These are phyloP conservation scores for Przewalskia tangutica DNA, from an alignment of 257 asterid genomes.

Conservation along the genomic window DNA sequence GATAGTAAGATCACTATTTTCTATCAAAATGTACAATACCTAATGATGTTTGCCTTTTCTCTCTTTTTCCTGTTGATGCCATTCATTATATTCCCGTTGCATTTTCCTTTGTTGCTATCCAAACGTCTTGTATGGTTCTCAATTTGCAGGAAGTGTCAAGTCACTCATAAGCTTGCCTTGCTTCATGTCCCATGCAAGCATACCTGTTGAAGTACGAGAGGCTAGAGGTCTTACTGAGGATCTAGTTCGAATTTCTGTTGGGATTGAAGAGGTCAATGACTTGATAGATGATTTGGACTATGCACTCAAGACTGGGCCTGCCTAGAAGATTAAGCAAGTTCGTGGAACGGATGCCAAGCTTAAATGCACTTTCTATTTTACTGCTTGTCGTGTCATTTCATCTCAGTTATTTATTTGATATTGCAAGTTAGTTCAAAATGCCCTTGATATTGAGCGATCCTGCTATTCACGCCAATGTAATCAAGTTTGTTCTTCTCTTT, in stretches of 20 bases:
- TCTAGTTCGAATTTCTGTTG: constrained; percentile 71
- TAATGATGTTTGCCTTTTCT: background rate
- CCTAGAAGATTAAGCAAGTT: constrained; percentile 5
- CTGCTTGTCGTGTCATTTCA: background rate
- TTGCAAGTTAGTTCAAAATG: background rate
- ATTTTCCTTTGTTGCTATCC: background rate
- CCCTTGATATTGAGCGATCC: background rate
- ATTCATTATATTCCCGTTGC: background rate
- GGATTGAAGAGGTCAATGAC: constrained; percentile 69
- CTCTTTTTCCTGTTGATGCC: background rate
- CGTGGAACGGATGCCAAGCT: background rate
- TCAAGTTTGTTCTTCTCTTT: background rate
- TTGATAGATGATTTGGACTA: constrained; percentile 64
- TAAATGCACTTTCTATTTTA: background rate
- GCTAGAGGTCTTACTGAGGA: constrained; percentile 69
- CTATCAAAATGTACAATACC: background rate
- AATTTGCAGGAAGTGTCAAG: constrained; percentile 57
- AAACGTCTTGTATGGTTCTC: background rate
- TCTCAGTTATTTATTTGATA: background rate
- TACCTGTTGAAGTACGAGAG: constrained; percentile 58
- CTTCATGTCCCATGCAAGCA: constrained; percentile 76
- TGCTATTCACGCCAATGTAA: background rate
- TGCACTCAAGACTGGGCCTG: constrained; percentile 62
- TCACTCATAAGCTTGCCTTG: constrained; percentile 78
- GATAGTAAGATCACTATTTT: background rate